phyloP scores from a whole-genome alignment of 306 rosid genomes.

The Lagenaria siceraria region DNA sequence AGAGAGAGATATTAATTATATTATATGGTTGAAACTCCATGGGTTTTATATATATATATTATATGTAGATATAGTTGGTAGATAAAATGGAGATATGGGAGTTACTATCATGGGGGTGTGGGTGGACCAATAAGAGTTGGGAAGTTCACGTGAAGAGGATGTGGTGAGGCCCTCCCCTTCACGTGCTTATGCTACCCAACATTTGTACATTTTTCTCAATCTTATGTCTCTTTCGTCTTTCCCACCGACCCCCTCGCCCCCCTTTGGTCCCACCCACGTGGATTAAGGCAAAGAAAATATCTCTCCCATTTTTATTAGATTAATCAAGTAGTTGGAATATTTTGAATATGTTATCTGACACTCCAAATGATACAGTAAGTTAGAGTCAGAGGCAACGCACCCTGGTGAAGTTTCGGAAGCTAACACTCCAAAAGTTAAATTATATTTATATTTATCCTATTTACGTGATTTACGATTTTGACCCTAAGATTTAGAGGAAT shows the following conservation, averaged over 20 bases:
- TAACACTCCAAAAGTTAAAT: too few relatives aligned
- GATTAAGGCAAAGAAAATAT: not conserved
- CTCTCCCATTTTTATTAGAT: not conserved
- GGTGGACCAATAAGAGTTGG: not conserved
- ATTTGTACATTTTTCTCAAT: not conserved
- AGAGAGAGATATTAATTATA: not conserved
- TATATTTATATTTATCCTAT: too few relatives aligned
- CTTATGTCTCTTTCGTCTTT: not conserved
- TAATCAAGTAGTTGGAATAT: not conserved
- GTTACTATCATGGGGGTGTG: not conserved
- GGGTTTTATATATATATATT: not conserved
- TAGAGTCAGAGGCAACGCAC: too few relatives aligned
- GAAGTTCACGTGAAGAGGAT: slow-evolving; percentile 5
- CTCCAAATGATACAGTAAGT: too few relatives aligned
- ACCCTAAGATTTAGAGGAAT: too few relatives aligned
- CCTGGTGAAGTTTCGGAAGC: too few relatives aligned
- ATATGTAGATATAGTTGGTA: not conserved
- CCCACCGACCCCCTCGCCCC: not conserved
- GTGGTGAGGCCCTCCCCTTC: not conserved
- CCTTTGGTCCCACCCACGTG: slow-evolving; percentile 4
- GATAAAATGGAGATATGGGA: not conserved
- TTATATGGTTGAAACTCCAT: not conserved
- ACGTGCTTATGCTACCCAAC: slow-evolving; percentile 2
- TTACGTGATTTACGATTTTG: too few relatives aligned
- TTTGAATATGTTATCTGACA: too few relatives aligned